Evolutionary conservation across 306 rosid species (phyloP).

Genomic region (Carpinus fangiana): DNA sequence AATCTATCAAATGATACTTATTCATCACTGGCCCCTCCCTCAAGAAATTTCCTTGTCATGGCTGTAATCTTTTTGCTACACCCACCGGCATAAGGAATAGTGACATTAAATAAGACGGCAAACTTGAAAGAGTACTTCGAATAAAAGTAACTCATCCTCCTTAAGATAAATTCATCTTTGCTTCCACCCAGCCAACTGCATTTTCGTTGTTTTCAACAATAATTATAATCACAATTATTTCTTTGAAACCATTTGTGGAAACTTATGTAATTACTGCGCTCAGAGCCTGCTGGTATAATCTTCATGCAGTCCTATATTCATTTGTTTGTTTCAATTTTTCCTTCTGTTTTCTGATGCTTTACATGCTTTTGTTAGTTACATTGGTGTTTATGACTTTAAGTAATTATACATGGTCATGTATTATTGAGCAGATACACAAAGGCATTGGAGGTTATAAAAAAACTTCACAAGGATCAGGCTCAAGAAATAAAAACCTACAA

Average conservation of each 20-base stretch:
- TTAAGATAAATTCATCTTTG: too few species aligned
- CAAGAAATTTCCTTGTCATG: not conserved
- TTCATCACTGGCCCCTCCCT: not conserved
- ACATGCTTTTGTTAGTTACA: not conserved
- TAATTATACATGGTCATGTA: conserved; percentile 1
- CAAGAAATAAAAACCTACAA: conserved; percentile 57
- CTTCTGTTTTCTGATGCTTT: not conserved
- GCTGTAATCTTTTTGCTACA: not conserved
- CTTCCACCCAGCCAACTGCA: too few species aligned
- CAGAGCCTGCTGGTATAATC: not conserved
- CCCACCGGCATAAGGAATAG: not conserved
- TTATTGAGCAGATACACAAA: conserved; percentile 48
- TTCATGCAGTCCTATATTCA: not conserved
- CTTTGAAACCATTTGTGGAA: too few species aligned
- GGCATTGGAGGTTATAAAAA: conserved; percentile 64
- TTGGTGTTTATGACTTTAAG: not conserved
- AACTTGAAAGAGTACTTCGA: not conserved
- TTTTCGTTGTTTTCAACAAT: too few species aligned
- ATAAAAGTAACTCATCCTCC: too few species aligned
- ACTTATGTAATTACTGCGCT: not conserved
- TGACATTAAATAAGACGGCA: not conserved
- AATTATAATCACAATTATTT: too few species aligned
- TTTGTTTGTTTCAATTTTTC: not conserved
- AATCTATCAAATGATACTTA: too few species aligned
- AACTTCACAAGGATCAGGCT: conserved; percentile 62